Percentiles rank a stretch among this genome's conserved stretches.
These are phyloP conservation scores for Nicotiana rustica DNA, from an alignment of 305 asterid genomes.

Conservation along the genomic window DNA sequence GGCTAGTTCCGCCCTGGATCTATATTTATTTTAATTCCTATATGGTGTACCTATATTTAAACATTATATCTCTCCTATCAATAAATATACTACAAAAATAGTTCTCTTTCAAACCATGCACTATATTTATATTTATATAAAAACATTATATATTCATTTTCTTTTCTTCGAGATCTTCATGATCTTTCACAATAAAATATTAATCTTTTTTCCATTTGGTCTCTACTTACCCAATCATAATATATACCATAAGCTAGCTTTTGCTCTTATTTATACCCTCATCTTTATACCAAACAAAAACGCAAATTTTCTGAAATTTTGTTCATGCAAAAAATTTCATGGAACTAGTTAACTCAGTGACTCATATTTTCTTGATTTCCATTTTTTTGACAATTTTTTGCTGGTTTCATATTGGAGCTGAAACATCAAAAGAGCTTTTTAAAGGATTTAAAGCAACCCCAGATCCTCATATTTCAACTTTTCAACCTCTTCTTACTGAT, in stretches of 20 bases:
- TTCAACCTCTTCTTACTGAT: constrained; percentile 63
- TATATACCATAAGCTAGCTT: not conserved
- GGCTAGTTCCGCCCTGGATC: no score
- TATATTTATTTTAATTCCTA: not conserved
- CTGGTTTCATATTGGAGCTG: not conserved
- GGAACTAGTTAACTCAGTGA: constrained; percentile 12
- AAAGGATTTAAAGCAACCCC: constrained; percentile 43
- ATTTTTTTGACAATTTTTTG: not conserved
- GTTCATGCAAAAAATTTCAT: constrained; percentile 1
- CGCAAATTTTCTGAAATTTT: not conserved
- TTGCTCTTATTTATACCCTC: constrained; percentile 5
- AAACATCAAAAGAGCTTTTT: not conserved
- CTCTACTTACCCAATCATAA: not conserved
- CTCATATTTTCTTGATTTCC: not conserved
- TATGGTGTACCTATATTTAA: not conserved
- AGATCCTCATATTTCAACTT: constrained; percentile 33
- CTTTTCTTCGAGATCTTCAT: not conserved
- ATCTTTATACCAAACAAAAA: constrained; percentile 11
- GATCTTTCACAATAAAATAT: not conserved
- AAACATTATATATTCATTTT: not conserved
- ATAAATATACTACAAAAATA: no score
- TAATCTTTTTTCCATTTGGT: not conserved
- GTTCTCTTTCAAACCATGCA: not conserved
- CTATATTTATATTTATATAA: not conserved
- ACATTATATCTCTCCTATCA: not conserved